These are phyloP conservation scores for Coemansia sp. DNA, from an alignment of 192 early-diverging fungal species.

Conservation along the genomic window DNA sequence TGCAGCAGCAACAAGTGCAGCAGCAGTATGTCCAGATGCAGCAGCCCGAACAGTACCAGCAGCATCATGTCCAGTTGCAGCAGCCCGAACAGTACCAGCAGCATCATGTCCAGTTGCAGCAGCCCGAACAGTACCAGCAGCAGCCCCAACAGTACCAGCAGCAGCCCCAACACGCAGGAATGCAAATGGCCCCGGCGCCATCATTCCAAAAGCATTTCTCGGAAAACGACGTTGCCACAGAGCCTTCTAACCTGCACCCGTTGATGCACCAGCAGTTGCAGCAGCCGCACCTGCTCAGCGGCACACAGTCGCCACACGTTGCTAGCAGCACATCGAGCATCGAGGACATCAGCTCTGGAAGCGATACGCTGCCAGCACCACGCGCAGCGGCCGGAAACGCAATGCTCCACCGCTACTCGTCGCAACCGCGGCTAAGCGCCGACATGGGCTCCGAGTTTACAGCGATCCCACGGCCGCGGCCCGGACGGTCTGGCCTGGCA, in stretches of 20 bases:
- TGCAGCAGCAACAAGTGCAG: not conserved
- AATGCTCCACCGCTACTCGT: constrained; percentile 42
- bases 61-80: not conserved
- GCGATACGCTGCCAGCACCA: constrained; percentile 30
- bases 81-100: not conserved
- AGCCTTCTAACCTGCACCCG: not conserved
- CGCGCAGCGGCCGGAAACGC: constrained; percentile 10
- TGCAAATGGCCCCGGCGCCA: constrained; percentile 6
- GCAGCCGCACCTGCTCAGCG: constrained; percentile 7
- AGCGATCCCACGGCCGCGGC: constrained; percentile 42
- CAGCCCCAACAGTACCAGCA: constrained; percentile 13
- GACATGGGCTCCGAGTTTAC: constrained; percentile 24
- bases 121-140: not conserved
- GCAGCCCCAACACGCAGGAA: not conserved
- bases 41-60: not conserved
- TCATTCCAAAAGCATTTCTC: constrained; percentile 13
- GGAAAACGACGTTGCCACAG: constrained; percentile 9
- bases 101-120: not conserved
- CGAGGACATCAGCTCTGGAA: constrained; percentile 23
- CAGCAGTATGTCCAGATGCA: not conserved
- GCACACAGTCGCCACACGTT: constrained; percentile 18
- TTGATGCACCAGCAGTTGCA: constrained; percentile 7
- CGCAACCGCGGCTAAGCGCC: constrained; percentile 39
- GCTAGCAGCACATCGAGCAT: constrained; percentile 40
- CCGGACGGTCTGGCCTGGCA: constrained; percentile 37